A percentile compares a stretch with the other conserved stretches of the same genome.
Conservation (phyloP, 768 basidiomycete species). For the Termitomyces sp. region DNA sequence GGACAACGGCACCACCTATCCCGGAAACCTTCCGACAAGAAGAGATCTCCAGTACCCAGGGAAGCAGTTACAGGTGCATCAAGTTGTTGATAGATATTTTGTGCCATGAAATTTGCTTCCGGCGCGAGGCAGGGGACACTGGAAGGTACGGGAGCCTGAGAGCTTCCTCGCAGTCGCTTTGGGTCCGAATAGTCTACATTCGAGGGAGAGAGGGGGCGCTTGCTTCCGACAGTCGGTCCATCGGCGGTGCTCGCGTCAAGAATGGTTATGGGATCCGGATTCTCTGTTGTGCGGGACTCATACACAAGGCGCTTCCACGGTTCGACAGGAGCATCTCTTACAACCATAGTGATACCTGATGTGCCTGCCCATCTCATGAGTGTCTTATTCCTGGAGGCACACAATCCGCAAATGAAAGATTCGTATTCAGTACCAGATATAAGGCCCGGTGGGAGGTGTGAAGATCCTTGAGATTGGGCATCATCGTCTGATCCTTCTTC, state of each 20-base stretch:
- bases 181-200: slow-evolving; percentile 31
- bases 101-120: slow-evolving; percentile 40
- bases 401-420: slow-evolving; percentile 66
- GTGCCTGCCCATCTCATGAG: slow-evolving; percentile 68
- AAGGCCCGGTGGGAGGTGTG: slow-evolving; percentile 64
- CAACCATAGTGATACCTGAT: slow-evolving; percentile 62
- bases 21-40: slow-evolving; percentile 71
- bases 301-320: slow-evolving; percentile 54
- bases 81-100: slow-evolving; percentile 38
- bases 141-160: slow-evolving; percentile 17
- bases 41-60: slow-evolving; percentile 68
- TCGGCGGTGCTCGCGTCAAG: slow-evolving; percentile 19
- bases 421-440: slow-evolving; percentile 72
- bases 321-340: slow-evolving; percentile 42
- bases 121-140: slow-evolving; percentile 53
- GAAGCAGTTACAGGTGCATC: slow-evolving; percentile 20
- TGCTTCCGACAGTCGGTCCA: slow-evolving; percentile 31
- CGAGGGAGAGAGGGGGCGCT: slow-evolving; percentile 49
- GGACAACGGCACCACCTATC: slow-evolving; percentile 78
- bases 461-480: slow-evolving; percentile 57
- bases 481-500: slow-evolving; percentile 38
- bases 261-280: slow-evolving; percentile 25
- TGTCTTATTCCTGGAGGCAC: slow-evolving; percentile 53
- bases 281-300: slow-evolving; percentile 20
- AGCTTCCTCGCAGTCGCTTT: slow-evolving; percentile 32